phyloP scores from a whole-genome alignment of 441 rosid species.

The Metrosideros polymorpha region DNA sequence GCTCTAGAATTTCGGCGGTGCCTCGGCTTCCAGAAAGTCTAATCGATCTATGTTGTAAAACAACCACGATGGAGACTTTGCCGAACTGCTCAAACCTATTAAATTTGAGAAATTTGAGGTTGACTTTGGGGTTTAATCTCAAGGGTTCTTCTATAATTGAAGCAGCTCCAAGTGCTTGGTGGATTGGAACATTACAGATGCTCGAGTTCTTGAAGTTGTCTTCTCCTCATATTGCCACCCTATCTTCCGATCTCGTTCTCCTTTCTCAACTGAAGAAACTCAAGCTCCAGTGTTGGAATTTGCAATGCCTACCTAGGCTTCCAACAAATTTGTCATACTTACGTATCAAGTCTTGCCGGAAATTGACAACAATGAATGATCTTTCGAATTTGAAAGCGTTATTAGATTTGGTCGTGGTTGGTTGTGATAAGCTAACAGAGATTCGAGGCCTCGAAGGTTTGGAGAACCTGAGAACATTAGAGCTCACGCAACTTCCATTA shows the following conservation, averaged over 20 bases:
- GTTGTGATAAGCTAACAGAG: fast-evolving
- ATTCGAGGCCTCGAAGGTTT: not conserved
- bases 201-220: not conserved
- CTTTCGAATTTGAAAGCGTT: not conserved
- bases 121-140: fast-evolving
- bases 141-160: not conserved
- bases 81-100: not conserved
- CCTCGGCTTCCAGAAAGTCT: not conserved
- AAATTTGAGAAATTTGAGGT: not conserved
- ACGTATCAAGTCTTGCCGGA: fast-evolving
- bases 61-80: not conserved
- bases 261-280: not conserved
- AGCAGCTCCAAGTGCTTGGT: not conserved
- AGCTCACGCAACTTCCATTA: fast-evolving
- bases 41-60: not conserved
- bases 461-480: not conserved
- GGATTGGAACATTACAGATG: not conserved
- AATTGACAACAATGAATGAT: fast-evolving
- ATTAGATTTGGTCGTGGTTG: fast-evolving
- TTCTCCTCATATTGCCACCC: not conserved
- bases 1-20: not conserved
- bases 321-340: not conserved
- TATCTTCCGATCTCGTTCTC: not conserved
- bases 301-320: not conserved
- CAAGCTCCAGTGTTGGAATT: not conserved